These are phyloP conservation scores for Sphagnum tenellum DNA, from an alignment of 225 moss, liverwort and hornwort species.

Conservation along the genomic window DNA sequence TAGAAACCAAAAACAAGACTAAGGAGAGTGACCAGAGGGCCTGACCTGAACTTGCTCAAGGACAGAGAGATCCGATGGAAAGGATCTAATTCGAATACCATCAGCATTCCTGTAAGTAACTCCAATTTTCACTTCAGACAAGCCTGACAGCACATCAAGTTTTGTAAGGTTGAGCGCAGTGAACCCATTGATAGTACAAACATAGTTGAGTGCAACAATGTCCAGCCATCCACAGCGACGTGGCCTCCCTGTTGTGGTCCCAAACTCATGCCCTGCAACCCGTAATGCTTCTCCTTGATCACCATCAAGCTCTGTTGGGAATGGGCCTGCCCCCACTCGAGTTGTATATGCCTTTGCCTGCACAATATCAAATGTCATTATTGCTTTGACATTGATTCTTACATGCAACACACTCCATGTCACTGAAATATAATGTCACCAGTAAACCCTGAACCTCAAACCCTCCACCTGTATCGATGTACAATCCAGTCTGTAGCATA, in stretches of 20 bases:
- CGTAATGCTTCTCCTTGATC: constrained; percentile 71
- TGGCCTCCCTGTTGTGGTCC: constrained; percentile 92
- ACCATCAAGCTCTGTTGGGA: constrained; percentile 82
- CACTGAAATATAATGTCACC: too few relatives aligned
- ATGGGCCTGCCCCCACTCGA: constrained; percentile 93
- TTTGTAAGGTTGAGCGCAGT: constrained; percentile 91
- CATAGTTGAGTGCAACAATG: constrained; percentile 73
- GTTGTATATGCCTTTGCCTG: constrained; percentile 95
- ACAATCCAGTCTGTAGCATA: too few relatives aligned
- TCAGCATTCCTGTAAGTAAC: constrained; percentile 48
- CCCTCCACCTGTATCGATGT: too few relatives aligned
- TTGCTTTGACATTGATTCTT: too few relatives aligned
- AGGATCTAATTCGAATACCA: constrained; percentile 48
- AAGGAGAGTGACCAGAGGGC: neutral
- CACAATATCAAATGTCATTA: neutral
- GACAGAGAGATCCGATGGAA: constrained; percentile 70
- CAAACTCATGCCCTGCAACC: constrained; percentile 81
- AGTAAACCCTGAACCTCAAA: too few relatives aligned
- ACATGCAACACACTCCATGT: too few relatives aligned
- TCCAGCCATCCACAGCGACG: constrained; percentile 99
- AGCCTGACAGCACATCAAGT: constrained; percentile 82
- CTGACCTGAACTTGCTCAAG: constrained; percentile 83
- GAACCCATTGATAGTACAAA: constrained; percentile 89
- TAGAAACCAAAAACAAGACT: too few relatives aligned
- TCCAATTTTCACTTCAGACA: constrained; percentile 64